Evolutionary conservation across 2,329 filamentous ascomycete species (phyloP), one percentile per base, ranked within the genome.

Genomic region (Monilinia fructicola): DNA sequence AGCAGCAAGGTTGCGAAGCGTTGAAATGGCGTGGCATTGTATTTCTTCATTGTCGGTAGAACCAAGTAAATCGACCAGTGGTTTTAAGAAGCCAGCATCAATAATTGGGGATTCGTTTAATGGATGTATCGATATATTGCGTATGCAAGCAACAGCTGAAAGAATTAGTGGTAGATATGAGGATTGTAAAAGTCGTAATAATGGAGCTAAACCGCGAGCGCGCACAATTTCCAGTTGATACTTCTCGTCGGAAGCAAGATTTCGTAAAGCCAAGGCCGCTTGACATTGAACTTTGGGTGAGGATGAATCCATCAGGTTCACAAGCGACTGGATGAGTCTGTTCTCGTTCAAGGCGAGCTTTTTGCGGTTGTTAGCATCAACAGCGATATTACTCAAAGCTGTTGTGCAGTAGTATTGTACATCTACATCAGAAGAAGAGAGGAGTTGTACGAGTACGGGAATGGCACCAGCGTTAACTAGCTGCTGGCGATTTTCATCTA

Each of bases 391-490:
- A 84, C 94, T 98, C 67, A 99, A 86, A 16, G 95, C 95, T 5
- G 95, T 99, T 23, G 95, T 99, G 81, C 95, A 99, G 80, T 99
- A 99, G 80, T 99, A 99, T 80, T 99, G 95, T 42, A 99, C 95
- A 76, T 99, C 95, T 72, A 97, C 93, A 76, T 99, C 95, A 67
- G 90, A 82, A 35, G 95, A 98, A 11, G 92, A 93, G 55, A 99
- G 88, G 31, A 99, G 87, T 76, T 97, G 93, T 52, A 99, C 95
- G 35, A 99, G 87, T 11, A 99, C 94, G 6, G 95, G 95, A 71
- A 99, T 97, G n/a, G 95, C 95, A 70, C 94, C 94, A 55, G 95
- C 95, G 72, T 96, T 96, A 72, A 99, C 95, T 38, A 99, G 89
- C 78, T 99, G 93, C 79, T 98, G 93, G 73, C 95, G 88, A 78